Percentiles rank a stretch among this genome's conserved stretches.
Evolutionary conservation across 192 early-diverging fungal genomes (phyloP).

Genomic region (Allomyces arbusculus): DNA sequence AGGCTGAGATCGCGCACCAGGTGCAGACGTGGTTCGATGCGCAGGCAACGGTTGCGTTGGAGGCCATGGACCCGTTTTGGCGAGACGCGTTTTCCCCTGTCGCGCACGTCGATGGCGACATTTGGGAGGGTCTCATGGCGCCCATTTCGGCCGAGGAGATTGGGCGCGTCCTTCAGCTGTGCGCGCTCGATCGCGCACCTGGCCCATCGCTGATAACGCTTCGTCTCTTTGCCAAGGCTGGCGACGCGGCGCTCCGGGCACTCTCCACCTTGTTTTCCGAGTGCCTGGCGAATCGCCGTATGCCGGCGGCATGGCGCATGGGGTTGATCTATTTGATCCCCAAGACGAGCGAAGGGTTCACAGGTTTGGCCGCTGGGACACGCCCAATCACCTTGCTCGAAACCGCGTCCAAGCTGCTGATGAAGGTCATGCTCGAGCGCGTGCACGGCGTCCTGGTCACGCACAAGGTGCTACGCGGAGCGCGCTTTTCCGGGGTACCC

Average conservation of each 20-base stretch:
- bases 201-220: background rate
- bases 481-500: background rate
- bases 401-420: background rate
- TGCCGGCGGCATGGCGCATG: background rate
- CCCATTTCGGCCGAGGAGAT: background rate
- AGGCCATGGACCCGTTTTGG: background rate
- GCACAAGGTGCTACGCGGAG: background rate
- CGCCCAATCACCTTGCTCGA: background rate
- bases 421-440: background rate
- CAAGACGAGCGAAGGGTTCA: background rate
- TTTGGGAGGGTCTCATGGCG: background rate
- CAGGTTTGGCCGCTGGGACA: background rate
- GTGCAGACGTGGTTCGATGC: background rate
- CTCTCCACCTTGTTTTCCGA: background rate
- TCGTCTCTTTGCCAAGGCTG: background rate
- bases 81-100: background rate
- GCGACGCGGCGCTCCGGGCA: background rate
- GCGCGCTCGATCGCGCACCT: background rate
- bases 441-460: background rate
- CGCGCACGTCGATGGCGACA: background rate
- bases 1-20: background rate
- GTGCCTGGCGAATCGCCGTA: background rate
- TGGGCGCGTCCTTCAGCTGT: background rate
- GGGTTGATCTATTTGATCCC: background rate
- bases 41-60: background rate